Base-by-base conservation (phyloP, 441 rosid species). In the Euphorbia neoarborescens region DNA sequence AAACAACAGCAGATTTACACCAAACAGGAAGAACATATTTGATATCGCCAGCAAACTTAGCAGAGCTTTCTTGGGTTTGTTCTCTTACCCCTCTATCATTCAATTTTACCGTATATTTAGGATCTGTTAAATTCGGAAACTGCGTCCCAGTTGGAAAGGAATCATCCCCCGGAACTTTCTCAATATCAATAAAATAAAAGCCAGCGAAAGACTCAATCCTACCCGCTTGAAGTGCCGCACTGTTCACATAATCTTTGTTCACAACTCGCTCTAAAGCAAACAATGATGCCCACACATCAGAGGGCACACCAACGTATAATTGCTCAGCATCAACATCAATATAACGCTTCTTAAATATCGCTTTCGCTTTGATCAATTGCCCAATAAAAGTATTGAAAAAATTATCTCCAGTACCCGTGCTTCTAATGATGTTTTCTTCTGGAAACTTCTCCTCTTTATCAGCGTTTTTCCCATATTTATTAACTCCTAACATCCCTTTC, bases 241-340 rank as follows among this genome's bases (percentile, higher is more conserved):
- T 6, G 11, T 51, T 51, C 7, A 51, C 57, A 51, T 51, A 51
- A 51, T 51, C 57, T n/a, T 51, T 51, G 57, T 51, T 51, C 4
- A 51, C 11, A 9, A 11, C 57, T 51, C 11, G 4, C 6, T 51
- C 57, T 51, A 51, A 51, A 51, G 57, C 57, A 38, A 38, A 38
- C 44, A 38, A 38, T 4, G 44, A 38, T 6, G 57, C 57, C 57
- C 57, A 51, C 4, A 51, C 57, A 51, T 51, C 57, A n/a, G 57
- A 51, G 4, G 57, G 57, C 7, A 51, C 57, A 51, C 57, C 57
- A 51, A 51, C 57, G 11, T 51, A 51, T 51, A 51, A 51, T 51
- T 51, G 57, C 57, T 51, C 57, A n/a, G 57, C 7, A n/a, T 51
- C 57, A 51, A 51, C 57, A n/a, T 51, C 57, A n/a, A 51, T 51